A percentile compares a stretch with the other conserved stretches of the same genome.
Evolutionary conservation across 139 green algal genomes (phyloP).

Genomic region (Mesostigma viride): DNA sequence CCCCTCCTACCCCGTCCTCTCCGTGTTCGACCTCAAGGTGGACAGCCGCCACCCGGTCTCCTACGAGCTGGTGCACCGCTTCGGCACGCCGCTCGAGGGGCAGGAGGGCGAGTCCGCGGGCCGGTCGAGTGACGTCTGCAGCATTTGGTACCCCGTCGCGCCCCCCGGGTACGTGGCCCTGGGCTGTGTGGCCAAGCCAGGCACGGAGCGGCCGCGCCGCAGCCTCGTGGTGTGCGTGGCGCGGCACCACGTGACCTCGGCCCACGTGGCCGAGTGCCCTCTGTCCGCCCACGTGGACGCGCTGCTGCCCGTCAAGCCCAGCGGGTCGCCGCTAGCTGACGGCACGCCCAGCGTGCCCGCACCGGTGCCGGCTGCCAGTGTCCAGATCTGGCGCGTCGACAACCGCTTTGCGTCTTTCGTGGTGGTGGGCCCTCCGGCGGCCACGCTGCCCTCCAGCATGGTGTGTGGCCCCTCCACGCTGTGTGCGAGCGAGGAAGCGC

Average conservation of each 20-base stretch:
- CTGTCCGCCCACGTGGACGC: constrained; percentile 12
- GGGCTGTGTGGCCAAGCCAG: constrained; percentile 51
- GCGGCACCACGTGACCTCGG: constrained; percentile 6
- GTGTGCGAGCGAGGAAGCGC: no score
- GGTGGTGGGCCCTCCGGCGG: no score
- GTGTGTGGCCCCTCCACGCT: no score
- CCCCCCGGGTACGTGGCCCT: constrained; percentile 55
- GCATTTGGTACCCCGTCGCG: constrained; percentile 55
- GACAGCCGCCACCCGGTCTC: no score
- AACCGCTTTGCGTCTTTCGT: constrained; percentile 25
- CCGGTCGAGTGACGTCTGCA: neutral
- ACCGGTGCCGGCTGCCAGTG: no score
- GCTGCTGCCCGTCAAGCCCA: neutral
- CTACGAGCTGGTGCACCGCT: no score
- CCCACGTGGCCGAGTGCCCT: constrained; percentile 18
- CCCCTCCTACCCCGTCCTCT: no score
- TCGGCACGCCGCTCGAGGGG: no score
- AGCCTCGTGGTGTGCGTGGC: constrained; percentile 14
- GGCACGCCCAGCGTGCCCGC: neutral
- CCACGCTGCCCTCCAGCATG: no score
- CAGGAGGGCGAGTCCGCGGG: no score
- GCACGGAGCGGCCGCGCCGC: neutral
- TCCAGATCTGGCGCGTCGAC: constrained; percentile 25
- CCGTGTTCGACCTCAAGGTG: no score
- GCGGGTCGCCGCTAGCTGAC: neutral